phyloP scores from a whole-genome alignment of 768 basidiomycete genomes.

The Agrocybe pediades region DNA sequence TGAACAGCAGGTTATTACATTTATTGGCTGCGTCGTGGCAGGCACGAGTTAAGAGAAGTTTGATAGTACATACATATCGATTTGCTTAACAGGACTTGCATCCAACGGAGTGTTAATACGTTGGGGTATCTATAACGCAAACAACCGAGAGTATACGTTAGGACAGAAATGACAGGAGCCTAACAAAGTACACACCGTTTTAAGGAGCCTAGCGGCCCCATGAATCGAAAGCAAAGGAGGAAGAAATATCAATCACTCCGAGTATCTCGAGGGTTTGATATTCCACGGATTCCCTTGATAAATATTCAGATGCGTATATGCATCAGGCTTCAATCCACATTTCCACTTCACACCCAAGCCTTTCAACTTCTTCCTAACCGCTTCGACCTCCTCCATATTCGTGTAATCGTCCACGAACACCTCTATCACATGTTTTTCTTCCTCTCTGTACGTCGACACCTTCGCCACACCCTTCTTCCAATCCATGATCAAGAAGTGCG shows the following conservation, averaged over 20 bases:
- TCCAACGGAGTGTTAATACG: too few relatives aligned
- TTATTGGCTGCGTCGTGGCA: too few relatives aligned
- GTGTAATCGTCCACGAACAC: conserved; percentile 30
- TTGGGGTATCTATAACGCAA: too few relatives aligned
- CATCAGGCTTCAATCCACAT: conserved; percentile 42
- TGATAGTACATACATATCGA: too few relatives aligned
- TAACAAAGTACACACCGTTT: too few relatives aligned
- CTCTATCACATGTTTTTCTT: conserved; percentile 35
- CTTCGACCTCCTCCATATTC: conserved; percentile 27
- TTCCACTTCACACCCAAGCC: conserved; percentile 33
- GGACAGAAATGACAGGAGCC: too few relatives aligned
- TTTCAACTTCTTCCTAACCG: conserved; percentile 34
- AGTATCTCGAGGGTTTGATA: conserved; percentile 34
- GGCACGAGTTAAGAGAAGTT: too few relatives aligned
- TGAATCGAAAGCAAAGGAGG: too few relatives aligned
- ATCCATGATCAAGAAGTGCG: conserved; percentile 27
- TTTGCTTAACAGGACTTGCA: too few relatives aligned
- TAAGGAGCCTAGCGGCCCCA: too few relatives aligned
- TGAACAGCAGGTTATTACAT: too few relatives aligned
- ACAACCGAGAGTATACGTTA: too few relatives aligned
- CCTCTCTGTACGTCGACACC: conserved; percentile 36
- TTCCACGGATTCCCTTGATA: conserved; percentile 37
- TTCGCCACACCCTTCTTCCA: conserved; percentile 31
- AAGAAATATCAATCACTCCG: conserved; percentile 8
- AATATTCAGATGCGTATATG: conserved; percentile 39